phyloP scores from a whole-genome alignment of 306 rosid species.

The Fagus sylvatica region DNA sequence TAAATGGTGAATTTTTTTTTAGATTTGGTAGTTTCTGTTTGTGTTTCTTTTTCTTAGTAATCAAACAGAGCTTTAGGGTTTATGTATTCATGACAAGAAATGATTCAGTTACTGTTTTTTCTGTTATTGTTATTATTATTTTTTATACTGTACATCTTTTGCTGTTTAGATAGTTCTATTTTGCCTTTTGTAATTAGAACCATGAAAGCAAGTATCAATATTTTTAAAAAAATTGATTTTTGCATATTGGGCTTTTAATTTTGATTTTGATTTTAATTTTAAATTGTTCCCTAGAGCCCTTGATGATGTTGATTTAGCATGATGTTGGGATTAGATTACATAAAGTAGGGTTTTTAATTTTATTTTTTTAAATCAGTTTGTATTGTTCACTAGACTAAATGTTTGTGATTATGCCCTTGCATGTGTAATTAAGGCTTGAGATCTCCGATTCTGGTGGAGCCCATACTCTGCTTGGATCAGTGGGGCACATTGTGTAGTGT shows the following conservation, averaged over 20 bases:
- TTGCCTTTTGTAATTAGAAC: not conserved
- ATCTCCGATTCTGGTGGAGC: not conserved
- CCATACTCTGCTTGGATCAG: not conserved
- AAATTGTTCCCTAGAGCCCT: not conserved
- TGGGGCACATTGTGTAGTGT: not conserved
- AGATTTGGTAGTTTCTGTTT: not conserved
- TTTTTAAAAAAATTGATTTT: not conserved
- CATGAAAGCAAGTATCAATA: conserved; percentile 16
- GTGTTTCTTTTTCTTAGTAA: not conserved
- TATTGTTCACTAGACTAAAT: not conserved
- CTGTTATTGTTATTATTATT: not conserved
- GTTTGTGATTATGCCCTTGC: conserved; percentile 6
- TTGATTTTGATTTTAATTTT: not conserved
- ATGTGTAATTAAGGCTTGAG: not conserved
- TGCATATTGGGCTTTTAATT: not conserved
- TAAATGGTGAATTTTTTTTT: not conserved
- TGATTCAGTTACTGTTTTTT: not conserved
- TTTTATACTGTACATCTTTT: not conserved
- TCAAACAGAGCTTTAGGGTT: not conserved
- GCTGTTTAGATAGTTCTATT: not conserved
- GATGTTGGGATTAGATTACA: not conserved
- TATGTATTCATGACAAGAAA: not conserved
- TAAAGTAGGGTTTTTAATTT: not conserved
- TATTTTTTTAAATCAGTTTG: not conserved
- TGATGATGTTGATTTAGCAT: not conserved